Percentiles rank a stretch among this genome's conserved stretches.
These are phyloP conservation scores for Candida wancherniae DNA, from an alignment of 805 yeast species.

Conservation along the genomic window DNA sequence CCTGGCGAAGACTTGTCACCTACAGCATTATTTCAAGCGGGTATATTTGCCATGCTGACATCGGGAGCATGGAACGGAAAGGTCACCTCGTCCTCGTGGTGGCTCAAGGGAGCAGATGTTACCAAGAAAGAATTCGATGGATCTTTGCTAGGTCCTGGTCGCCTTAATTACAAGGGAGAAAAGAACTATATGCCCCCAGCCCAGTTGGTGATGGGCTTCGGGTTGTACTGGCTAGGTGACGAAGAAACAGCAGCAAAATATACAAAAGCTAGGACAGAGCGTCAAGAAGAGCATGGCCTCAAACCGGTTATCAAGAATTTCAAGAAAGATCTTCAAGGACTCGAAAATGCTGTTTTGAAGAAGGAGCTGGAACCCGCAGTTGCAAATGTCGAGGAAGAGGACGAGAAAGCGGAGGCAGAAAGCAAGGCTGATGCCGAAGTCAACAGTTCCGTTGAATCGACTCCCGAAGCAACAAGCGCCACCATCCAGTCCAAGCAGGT, in stretches of 20 bases:
- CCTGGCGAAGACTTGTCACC: slow-evolving; percentile 75
- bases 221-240: slow-evolving; percentile 68
- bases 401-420: background rate
- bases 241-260: slow-evolving; percentile 43
- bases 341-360: slow-evolving; percentile 21
- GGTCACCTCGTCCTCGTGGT: slow-evolving; percentile 79
- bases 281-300: slow-evolving; percentile 37
- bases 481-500: slow-evolving; percentile 37
- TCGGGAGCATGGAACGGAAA: slow-evolving; percentile 90
- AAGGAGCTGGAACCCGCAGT: background rate
- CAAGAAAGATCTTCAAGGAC: slow-evolving; percentile 35
- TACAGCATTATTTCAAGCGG: slow-evolving; percentile 83
- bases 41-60: slow-evolving; percentile 73
- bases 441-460: background rate
- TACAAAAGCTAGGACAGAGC: slow-evolving; percentile 23
- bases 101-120: slow-evolving; percentile 63
- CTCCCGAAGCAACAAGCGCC: slow-evolving; percentile 1
- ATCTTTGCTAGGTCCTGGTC: slow-evolving; percentile 55
- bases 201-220: slow-evolving; percentile 89
- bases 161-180: slow-evolving; percentile 49
- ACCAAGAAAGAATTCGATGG: slow-evolving; percentile 66
- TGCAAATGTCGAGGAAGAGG: background rate
- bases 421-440: slow-evolving; percentile 1
- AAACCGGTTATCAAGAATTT: slow-evolving; percentile 31
- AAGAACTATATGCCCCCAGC: slow-evolving; percentile 67